These are phyloP conservation scores for Lepidium sativum DNA, from an alignment of 345 rosid species.

Conservation along the genomic window DNA sequence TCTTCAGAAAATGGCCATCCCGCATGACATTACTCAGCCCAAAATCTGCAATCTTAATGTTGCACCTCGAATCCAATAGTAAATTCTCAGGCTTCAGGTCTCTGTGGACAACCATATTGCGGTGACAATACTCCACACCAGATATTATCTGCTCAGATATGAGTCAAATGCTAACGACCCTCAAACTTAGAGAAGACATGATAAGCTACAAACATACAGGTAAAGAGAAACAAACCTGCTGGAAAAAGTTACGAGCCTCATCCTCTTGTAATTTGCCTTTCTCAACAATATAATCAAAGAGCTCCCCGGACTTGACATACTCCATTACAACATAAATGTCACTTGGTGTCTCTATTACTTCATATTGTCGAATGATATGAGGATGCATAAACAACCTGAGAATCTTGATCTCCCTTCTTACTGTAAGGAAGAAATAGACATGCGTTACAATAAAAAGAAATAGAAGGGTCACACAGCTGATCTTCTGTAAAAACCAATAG, in stretches of 20 bases:
- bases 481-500: neutral
- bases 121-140: slow-evolving; percentile 90
- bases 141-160: slow-evolving; percentile 65
- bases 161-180: neutral
- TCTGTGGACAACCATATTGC: slow-evolving; percentile 88
- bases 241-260: slow-evolving; percentile 88
- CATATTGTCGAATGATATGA: slow-evolving; percentile 81
- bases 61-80: slow-evolving; percentile 79
- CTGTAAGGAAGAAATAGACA: slow-evolving; percentile 35
- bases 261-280: slow-evolving; percentile 83
- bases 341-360: slow-evolving; percentile 77
- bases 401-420: slow-evolving; percentile 82
- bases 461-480: neutral
- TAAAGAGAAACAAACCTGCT: slow-evolving; percentile 70
- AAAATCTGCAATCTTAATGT: slow-evolving; percentile 93
- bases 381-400: slow-evolving; percentile 92
- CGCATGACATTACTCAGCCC: slow-evolving; percentile 92
- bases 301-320: slow-evolving; percentile 91
- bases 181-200: slow-evolving; percentile 8
- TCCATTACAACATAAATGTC: slow-evolving; percentile 88
- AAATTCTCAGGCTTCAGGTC: slow-evolving; percentile 97
- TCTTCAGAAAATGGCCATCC: slow-evolving; percentile 90
- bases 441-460: neutral
- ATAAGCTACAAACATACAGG: slow-evolving; percentile 16
- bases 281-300: slow-evolving; percentile 90